Base-by-base conservation (phyloP, 2,329 filamentous ascomycete genomes). In the Hypoxylon sp. region DNA sequence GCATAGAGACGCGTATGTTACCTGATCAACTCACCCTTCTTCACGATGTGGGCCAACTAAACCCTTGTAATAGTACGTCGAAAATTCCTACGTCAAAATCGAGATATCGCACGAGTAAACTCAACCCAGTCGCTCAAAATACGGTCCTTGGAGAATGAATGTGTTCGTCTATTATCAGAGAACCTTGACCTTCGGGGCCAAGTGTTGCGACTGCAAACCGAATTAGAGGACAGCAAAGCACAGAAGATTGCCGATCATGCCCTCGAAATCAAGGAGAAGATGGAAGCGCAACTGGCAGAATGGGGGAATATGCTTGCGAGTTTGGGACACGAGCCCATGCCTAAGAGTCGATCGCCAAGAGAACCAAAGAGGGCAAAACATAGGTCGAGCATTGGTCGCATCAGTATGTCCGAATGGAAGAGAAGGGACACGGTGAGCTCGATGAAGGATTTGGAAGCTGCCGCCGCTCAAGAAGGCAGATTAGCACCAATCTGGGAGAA, bases 1-100 rank as follows among this genome's bases (percentile, higher is more conserved):
- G 84, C 77, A 81, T 93, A 73, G 92, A 94, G 78, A 89, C 87
- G 77, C 83, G 92, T 93, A 84, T 80, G 91, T 86, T 69, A 22
- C 39, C 26, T 42, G 17, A 19, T 54, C 22, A 50, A 22, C 14
- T 33, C 6, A 17, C 19, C 5, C 4, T 29, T 47, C 4, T 6
- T 37, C 5, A 42, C n/a, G 22, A 54, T 26, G 19, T 31, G 42
- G 52, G 35, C 52, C 70, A 24, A 67, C 37, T 63, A n/a, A n/a
- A 17, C 51, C 35, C 22, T 47, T 61, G 55, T 53, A 56, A 31
- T 74, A 94, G 92, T 95, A 66, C 92, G 93, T 78, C 88, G 91
- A 76, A 90, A 91, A 78, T 93, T 94, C 77, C 84, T 94, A 75
- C 88, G 93, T 60, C 93, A 96, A 78, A 97, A 97, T 78, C 88